phyloP scores from a whole-genome alignment of 2,329 filamentous ascomycete species.

The Calonectria honghensis region DNA sequence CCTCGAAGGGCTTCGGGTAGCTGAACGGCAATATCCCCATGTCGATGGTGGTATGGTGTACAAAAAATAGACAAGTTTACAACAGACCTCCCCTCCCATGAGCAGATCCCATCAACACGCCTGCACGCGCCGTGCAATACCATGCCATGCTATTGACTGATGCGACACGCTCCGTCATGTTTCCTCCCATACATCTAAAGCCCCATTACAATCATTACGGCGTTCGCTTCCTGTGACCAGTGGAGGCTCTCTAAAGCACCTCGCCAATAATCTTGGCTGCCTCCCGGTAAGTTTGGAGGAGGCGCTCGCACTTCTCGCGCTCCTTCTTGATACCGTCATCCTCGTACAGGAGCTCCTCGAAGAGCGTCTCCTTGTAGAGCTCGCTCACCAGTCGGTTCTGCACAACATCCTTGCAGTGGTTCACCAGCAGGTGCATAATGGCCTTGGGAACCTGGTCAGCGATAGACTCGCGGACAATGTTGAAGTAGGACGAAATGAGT shows the following conservation, averaged over 20 bases:
- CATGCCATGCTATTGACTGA: constrained; percentile 22
- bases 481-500: constrained; percentile 98
- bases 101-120: constrained; percentile 36
- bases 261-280: constrained; percentile 99
- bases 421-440: constrained; percentile 98
- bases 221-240: constrained; percentile 26
- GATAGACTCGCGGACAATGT: constrained; percentile 98
- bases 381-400: constrained; percentile 97
- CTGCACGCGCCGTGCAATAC: constrained; percentile 36
- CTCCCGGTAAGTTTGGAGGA: constrained; percentile 96
- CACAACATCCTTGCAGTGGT: constrained; percentile 98
- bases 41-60: constrained; percentile 53
- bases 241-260: constrained; percentile 78
- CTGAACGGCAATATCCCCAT: constrained; percentile 53
- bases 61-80: constrained; percentile 54
- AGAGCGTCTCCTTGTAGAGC: constrained; percentile 93
- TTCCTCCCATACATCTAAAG: constrained; percentile 42
- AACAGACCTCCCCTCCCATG: constrained; percentile 46
- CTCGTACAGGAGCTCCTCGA: constrained; percentile 95
- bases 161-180: constrained; percentile 37
- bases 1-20: constrained; percentile 44
- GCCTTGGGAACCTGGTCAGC: constrained; percentile 99
- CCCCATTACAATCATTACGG: constrained; percentile 40
- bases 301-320: constrained; percentile 97
- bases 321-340: constrained; percentile 98